Evolutionary conservation across 2,329 filamentous ascomycete species (phyloP), one percentile per base, ranked within the genome.

Genomic region (Magnaporthiopsis poae): DNA sequence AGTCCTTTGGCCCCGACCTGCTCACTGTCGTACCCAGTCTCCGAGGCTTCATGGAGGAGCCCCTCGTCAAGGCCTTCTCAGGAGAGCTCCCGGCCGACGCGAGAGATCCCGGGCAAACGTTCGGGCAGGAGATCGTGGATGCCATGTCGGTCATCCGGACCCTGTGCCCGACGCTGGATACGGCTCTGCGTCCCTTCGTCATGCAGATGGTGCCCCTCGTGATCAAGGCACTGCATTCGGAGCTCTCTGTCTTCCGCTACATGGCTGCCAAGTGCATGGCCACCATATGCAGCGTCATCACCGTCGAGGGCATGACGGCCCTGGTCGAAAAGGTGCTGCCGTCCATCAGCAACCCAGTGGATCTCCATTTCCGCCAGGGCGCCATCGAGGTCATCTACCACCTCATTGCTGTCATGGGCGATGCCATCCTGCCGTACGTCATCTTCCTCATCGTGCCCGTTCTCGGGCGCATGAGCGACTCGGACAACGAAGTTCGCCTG

Each of bases 361-460:
- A 99, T 73, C 84, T 97, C 36, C 89, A 91, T 74, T 90, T 89
- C 78, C 89, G 95, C 59, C 95, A 99, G 79, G 95, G 95, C 69
- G 92, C 92, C 7, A 95, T 96, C 67, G 95, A 99, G 78, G 92
- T 88, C 71, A 90, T 99, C 68, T 99, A 99, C 75, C 95, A 99
- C 77, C 81, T 99, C 68, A 99, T 99, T 70, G 91, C 96, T 68
- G 93, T 97, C 65, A 99, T 99, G 95, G 95, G 96, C 69, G 95
- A 98, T 75, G 86, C 87, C 56, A 99, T 99, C 67, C 79, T 99
- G 36, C 95, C 96, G 3, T 99, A 99, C 73, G 95, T 99, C 69
- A 97, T 99, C 73, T 99, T 99, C 86, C 86, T 99, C 70, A 96
- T 99, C 68, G 96, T 98, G 15, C 95, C 95, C 18, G 95, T 99